A percentile compares a stretch with the other conserved stretches of the same genome.
Evolutionary conservation across 495 filamentous ascomycete genomes (phyloP).

Genomic region (Usnea hakonensis): DNA sequence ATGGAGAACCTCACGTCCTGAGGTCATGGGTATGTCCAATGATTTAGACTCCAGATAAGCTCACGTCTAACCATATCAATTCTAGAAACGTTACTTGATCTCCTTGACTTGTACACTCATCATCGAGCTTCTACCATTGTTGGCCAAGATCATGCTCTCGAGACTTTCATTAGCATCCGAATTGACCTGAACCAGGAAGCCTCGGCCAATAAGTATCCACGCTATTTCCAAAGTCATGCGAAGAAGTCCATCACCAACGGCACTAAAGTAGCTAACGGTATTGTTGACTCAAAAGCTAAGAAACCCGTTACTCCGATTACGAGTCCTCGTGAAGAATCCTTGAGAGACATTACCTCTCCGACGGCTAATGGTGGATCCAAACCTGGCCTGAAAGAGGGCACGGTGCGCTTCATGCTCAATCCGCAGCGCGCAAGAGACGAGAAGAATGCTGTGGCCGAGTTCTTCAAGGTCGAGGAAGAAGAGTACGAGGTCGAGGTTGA

Average conservation of each 20-base stretch:
- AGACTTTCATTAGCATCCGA: slow-evolving; percentile 72
- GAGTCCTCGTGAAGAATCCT: slow-evolving; percentile 19
- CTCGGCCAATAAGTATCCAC: slow-evolving; percentile 44
- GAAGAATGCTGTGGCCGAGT: slow-evolving; percentile 54
- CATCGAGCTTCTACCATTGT: slow-evolving; percentile 64
- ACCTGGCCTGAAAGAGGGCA: slow-evolving; percentile 60
- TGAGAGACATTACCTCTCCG: slow-evolving; percentile 27
- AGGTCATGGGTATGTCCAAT: slow-evolving; percentile 54
- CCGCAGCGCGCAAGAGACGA: slow-evolving; percentile 66
- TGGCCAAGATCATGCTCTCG: slow-evolving; percentile 59
- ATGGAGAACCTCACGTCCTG: slow-evolving; percentile 55
- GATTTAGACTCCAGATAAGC: slow-evolving; percentile 3
- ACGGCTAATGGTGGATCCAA: slow-evolving; percentile 35
- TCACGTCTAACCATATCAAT: background rate
- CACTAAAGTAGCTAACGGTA: slow-evolving; percentile 15
- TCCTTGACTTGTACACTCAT: slow-evolving; percentile 82
- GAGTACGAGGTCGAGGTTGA: slow-evolving; percentile 60
- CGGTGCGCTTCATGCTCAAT: slow-evolving; percentile 87
- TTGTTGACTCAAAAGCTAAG: background rate
- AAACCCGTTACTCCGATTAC: slow-evolving; percentile 15
- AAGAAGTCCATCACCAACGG: slow-evolving; percentile 25
- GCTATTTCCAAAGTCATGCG: slow-evolving; percentile 36
- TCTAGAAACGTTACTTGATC: slow-evolving; percentile 71
- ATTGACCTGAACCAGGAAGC: slow-evolving; percentile 77
- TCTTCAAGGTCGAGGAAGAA: slow-evolving; percentile 69